Evolutionary conservation across 23 red algal species (phyloP), one percentile per base, ranked within the genome.

Genomic region (Gracilaria gracilis): DNA sequence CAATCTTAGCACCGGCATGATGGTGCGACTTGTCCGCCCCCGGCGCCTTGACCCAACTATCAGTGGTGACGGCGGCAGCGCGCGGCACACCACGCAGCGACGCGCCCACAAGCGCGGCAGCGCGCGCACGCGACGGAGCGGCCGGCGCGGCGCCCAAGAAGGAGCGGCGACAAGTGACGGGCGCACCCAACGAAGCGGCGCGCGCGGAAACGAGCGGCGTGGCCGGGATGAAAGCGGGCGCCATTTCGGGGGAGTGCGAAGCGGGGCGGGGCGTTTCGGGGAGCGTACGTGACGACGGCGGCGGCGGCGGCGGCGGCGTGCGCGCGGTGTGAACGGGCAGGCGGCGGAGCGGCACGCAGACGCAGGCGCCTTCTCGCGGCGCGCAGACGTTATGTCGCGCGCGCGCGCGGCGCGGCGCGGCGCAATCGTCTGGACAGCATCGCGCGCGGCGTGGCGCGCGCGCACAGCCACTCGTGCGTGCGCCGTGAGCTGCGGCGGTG

Each of bases 1-100:
- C 79, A 76, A 95, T 92, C 80, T 79, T 85, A 31, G 93, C 85
- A 24, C 79, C 37, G 0, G 53, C 81, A 20, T 95, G 93, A 61
- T 93, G 90, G 34, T 32, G 27, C 44, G 90, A 93, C 16, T 65
- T 73, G 51, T 93, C 90, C 1, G 79, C 67, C 5, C 90, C 90
- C 5, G 90, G 90, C 25, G 80, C 80, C 44, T 77, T 85, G 35
- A 93, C 90, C 90, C 90, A 93, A 23, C 57, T 78, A 42, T 84
- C 82, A 6, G 90, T 86, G n/a, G 79, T 86, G 58, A 86, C 90
- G 51, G 90, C 87, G 14, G 87, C 57, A 14, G 57, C 74, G 61
- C 50, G 76, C 50, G 57, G 61, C 28, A 34, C 75, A 72, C 21
- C 42, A 16, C 38, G 83, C 14, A 19, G 23, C 23, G 31, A 32